Conservation (phyloP, 1,284 basidiomycete genomes). For the Microbotryum violaceum region DNA sequence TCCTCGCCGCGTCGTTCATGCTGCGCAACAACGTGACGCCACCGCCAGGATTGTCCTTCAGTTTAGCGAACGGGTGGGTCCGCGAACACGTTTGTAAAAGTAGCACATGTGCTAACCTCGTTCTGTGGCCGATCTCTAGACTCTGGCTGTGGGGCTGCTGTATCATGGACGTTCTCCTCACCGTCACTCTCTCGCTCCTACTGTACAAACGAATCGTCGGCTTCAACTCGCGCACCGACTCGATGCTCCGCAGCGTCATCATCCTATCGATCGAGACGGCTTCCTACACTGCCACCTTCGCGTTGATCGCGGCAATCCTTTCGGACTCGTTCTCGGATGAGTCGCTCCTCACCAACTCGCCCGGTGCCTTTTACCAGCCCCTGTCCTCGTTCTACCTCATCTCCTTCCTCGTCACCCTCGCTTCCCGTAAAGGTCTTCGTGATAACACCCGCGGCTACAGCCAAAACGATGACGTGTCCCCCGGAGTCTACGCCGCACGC, state of each 20-base stretch:
- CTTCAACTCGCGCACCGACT: slow-evolving; percentile 7
- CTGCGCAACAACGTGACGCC: too few relatives aligned
- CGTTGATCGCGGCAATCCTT: neutral
- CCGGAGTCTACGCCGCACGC: too few relatives aligned
- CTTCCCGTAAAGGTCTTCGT: neutral
- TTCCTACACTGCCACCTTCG: slow-evolving; percentile 4
- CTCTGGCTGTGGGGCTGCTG: slow-evolving; percentile 6
- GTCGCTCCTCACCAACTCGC: neutral
- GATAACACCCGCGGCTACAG: too few relatives aligned
- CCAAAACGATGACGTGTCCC: too few relatives aligned
- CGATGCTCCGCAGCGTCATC: slow-evolving; percentile 8
- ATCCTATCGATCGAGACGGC: slow-evolving; percentile 10
- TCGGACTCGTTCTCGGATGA: slow-evolving; percentile 6
- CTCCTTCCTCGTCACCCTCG: slow-evolving; percentile 18
- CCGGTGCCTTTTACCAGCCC: neutral
- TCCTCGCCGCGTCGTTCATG: too few relatives aligned
- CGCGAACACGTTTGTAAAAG: too few relatives aligned
- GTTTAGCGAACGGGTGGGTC: too few relatives aligned
- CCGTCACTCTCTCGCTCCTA: slow-evolving; percentile 2
- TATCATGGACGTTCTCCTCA: slow-evolving; percentile 7
- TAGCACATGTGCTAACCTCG: too few relatives aligned
- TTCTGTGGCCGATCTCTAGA: too few relatives aligned
- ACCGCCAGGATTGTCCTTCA: too few relatives aligned
- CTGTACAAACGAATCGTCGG: slow-evolving; percentile 8
- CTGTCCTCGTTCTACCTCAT: slow-evolving; percentile 21